Evolutionary conservation across 495 filamentous ascomycete species (phyloP).

Genomic region (Penicillium longicatenatum): DNA sequence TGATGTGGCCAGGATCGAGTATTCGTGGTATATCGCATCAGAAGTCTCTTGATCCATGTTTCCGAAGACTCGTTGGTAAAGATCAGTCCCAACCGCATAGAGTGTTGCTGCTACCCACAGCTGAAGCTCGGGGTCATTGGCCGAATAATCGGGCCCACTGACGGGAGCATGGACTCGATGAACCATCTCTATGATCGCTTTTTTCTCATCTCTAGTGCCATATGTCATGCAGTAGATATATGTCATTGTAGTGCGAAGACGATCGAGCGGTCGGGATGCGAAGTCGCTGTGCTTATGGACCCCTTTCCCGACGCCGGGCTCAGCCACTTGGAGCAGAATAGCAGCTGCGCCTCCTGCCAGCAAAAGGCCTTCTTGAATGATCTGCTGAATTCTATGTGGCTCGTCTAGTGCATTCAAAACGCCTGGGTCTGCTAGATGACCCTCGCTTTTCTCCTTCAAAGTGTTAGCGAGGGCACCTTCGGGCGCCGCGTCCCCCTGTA

Average conservation of each 20-base stretch:
- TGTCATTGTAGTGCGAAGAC: slow-evolving; percentile 46
- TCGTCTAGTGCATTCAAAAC: slow-evolving; percentile 23
- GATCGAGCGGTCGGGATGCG: slow-evolving; percentile 39
- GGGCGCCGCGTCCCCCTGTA: not conserved
- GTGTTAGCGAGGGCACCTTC: not conserved
- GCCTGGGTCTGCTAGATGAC: not conserved
- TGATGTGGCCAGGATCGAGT: slow-evolving; percentile 37
- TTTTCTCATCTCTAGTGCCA: slow-evolving; percentile 37
- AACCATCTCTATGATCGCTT: slow-evolving; percentile 36
- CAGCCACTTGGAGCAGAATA: slow-evolving; percentile 44
- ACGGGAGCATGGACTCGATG: slow-evolving; percentile 36
- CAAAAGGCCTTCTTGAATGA: slow-evolving; percentile 41
- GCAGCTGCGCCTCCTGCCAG: slow-evolving; percentile 40
- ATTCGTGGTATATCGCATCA: slow-evolving; percentile 40
- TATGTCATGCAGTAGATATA: slow-evolving; percentile 47
- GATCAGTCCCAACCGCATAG: slow-evolving; percentile 35
- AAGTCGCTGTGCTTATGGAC: slow-evolving; percentile 44
- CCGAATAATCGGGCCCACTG: slow-evolving; percentile 33
- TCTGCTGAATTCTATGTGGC: slow-evolving; percentile 32
- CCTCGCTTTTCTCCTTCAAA: not conserved
- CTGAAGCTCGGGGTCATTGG: slow-evolving; percentile 39
- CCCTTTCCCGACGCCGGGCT: slow-evolving; percentile 38
- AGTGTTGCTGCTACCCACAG: slow-evolving; percentile 48
- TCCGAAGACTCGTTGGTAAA: slow-evolving; percentile 41
- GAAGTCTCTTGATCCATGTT: slow-evolving; percentile 17